Evolutionary conservation across 2,329 filamentous ascomycete species (phyloP).

Genomic region (Apiospora koreana): DNA sequence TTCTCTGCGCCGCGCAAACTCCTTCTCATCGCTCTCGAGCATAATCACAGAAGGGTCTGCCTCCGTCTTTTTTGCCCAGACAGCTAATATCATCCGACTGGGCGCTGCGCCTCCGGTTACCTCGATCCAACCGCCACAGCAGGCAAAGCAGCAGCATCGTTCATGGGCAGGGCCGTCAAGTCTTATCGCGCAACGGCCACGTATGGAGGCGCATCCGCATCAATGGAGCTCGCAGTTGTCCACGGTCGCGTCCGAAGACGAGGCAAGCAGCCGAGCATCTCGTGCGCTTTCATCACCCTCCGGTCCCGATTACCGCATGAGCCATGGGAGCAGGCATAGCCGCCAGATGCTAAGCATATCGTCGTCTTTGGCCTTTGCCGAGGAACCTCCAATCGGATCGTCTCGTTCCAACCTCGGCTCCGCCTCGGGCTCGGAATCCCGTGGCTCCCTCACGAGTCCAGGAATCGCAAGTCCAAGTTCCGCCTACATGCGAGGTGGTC

Average conservation of each 20-base stretch:
- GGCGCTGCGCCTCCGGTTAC: conserved; percentile 30
- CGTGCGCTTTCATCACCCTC: conserved; percentile 48
- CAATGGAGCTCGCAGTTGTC: conserved; percentile 67
- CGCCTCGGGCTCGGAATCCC: background rate
- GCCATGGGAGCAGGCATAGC: conserved; percentile 49
- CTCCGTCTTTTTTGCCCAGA: conserved; percentile 38
- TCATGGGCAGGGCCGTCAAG: conserved; percentile 29
- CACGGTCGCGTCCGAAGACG: conserved; percentile 64
- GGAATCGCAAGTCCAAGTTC: conserved; percentile 37
- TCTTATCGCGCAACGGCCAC: conserved; percentile 22
- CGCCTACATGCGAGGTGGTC: conserved; percentile 40
- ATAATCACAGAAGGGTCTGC: conserved; percentile 49
- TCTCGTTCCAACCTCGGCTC: background rate
- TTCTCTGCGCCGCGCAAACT: conserved; percentile 50
- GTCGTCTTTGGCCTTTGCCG: conserved; percentile 47
- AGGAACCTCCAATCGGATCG: conserved; percentile 33
- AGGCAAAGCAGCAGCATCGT: conserved; percentile 22
- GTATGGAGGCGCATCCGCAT: conserved; percentile 52
- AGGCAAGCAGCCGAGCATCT: conserved; percentile 52
- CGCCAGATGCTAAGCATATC: conserved; percentile 59
- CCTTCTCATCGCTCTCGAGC: conserved; percentile 57
- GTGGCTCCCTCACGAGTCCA: background rate
- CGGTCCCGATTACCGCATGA: conserved; percentile 46
- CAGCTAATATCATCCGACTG: conserved; percentile 41
- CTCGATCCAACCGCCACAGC: conserved; percentile 7